Percentiles rank a stretch among this genome's conserved stretches.
These are phyloP conservation scores for Rhodotorula sp. DNA, from an alignment of 1,284 basidiomycete species.

Conservation along the genomic window DNA sequence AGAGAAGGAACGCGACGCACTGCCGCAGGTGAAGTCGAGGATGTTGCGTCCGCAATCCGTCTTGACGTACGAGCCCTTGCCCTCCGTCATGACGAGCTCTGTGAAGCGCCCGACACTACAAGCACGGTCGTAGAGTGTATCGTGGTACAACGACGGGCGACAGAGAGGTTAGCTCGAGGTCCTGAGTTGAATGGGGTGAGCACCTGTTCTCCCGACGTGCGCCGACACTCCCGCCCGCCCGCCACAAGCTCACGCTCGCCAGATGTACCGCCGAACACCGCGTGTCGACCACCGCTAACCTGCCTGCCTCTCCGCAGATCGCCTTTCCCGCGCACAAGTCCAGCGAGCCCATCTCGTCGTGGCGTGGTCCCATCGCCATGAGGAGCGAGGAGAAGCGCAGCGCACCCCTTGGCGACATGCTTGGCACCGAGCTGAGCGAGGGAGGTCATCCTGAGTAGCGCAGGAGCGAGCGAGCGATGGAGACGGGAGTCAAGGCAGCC, in stretches of 20 bases:
- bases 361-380: neutral
- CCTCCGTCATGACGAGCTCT: slow-evolving; percentile 73
- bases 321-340: no score
- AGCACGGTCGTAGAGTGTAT: no score
- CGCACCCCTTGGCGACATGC: slow-evolving; percentile 37
- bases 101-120: slow-evolving; percentile 65
- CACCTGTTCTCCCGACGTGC: neutral
- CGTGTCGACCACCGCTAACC: no score
- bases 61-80: slow-evolving; percentile 56
- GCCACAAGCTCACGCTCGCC: neutral
- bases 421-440: slow-evolving; percentile 28
- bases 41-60: slow-evolving; percentile 65
- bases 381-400: no score
- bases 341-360: neutral
- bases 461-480: no score
- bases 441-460: neutral
- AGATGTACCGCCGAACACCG: no score
- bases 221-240: neutral
- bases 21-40: slow-evolving; percentile 80
- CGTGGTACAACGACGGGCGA: neutral
- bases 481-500: no score
- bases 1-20: slow-evolving; percentile 45
- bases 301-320: no score
- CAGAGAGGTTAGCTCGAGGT: neutral
- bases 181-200: neutral